These are phyloP conservation scores for Malus hybrid DNA, from an alignment of 331 rosid species.

Conservation along the genomic window DNA sequence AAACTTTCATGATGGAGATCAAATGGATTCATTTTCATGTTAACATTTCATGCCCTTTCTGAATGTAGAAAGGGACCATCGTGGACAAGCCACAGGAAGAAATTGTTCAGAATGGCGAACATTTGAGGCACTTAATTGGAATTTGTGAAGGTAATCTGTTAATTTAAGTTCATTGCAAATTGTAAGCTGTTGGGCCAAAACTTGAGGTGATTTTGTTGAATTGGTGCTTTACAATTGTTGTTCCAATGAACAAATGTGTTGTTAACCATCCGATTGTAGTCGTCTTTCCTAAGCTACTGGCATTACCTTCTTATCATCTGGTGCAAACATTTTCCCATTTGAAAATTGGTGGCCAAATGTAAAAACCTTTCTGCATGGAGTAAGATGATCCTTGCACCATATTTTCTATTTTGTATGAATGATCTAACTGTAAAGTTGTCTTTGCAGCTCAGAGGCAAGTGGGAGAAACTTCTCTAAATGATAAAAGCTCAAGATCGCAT, in stretches of 20 bases:
- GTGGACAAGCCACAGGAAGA: conserved; percentile 84
- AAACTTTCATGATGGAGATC: background rate
- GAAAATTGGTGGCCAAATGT: background rate
- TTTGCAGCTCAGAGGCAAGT: conserved; percentile 94
- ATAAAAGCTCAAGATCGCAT: conserved; percentile 97
- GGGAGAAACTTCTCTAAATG: conserved; percentile 88
- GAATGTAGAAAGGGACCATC: conserved; percentile 64
- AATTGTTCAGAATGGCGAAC: conserved; percentile 66
- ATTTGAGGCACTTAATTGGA: conserved; percentile 62
- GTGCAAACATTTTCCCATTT: background rate
- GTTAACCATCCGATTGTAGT: background rate
- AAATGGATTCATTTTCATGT: background rate
- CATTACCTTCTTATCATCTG: background rate
- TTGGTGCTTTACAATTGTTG: background rate
- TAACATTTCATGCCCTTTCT: conserved; percentile 1
- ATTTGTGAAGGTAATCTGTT: conserved; percentile 73
- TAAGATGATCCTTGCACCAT: background rate
- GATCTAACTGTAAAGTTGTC: background rate
- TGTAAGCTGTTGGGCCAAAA: background rate
- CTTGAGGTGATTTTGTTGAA: background rate
- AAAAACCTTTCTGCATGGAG: background rate
- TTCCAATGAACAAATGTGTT: background rate
- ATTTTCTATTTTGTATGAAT: background rate
- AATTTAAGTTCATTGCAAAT: background rate
- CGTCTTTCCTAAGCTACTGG: background rate